Conservation (phyloP, 306 rosid genomes). For the Purshia tridentata region DNA sequence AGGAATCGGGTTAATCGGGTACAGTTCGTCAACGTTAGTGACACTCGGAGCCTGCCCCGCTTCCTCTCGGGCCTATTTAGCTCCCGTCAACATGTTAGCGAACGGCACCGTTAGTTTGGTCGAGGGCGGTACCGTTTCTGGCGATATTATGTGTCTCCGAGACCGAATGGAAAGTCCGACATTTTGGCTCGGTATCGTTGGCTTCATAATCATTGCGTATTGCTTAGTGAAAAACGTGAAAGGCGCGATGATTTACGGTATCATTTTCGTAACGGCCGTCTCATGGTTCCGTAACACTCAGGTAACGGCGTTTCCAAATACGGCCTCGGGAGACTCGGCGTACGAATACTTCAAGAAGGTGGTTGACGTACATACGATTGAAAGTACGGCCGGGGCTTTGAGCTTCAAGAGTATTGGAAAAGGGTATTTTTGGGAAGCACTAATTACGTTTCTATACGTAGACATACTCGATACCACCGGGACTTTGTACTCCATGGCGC, state of each 20-base stretch:
- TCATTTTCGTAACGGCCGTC: constrained; percentile 73
- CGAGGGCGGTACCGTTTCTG: constrained; percentile 59
- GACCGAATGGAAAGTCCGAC: constrained; percentile 92
- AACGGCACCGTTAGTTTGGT: constrained; percentile 67
- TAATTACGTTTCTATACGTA: constrained; percentile 78
- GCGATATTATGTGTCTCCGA: constrained; percentile 49
- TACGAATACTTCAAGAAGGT: constrained; percentile 76
- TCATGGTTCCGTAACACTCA: constrained; percentile 83
- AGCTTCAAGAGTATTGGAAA: constrained; percentile 61
- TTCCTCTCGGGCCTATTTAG: constrained; percentile 52
- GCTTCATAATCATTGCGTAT: constrained; percentile 75
- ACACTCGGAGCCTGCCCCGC: constrained; percentile 77
- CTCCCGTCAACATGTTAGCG: constrained; percentile 53
- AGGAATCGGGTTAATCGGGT: constrained; percentile 82
- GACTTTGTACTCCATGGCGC: constrained; percentile 84
- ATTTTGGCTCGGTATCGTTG: constrained; percentile 82
- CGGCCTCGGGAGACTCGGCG: constrained; percentile 51
- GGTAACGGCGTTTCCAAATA: constrained; percentile 78
- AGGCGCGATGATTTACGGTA: constrained; percentile 96
- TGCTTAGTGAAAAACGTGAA: constrained; percentile 70
- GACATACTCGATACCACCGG: constrained; percentile 92
- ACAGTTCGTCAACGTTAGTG: constrained; percentile 64
- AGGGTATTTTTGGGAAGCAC: constrained; percentile 83
- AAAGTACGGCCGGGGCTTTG: constrained; percentile 80
- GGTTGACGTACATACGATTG: constrained; percentile 65